Percentiles rank a stretch among this genome's conserved stretches.
phyloP scores from a whole-genome alignment of 768 basidiomycete species.

The Xerocomellus intermedius region DNA sequence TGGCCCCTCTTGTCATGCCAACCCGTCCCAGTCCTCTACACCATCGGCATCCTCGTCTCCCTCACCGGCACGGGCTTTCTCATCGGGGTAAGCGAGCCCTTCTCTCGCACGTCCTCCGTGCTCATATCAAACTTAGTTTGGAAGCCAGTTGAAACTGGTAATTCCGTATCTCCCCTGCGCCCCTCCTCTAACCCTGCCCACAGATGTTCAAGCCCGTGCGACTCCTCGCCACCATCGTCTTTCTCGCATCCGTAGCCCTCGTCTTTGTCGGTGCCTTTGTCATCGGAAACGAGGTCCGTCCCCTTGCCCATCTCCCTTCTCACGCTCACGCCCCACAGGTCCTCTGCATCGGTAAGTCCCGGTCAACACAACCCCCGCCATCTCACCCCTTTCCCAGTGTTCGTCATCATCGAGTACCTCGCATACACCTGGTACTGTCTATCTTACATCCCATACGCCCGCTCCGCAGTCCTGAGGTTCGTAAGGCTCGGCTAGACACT shows the following conservation, averaged over 20 bases:
- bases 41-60: slow-evolving; percentile 76
- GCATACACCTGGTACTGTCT: slow-evolving; percentile 89
- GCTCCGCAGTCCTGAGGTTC: slow-evolving; percentile 65
- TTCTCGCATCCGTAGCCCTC: slow-evolving; percentile 75
- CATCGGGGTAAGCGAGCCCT: slow-evolving; percentile 61
- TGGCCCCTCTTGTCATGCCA: neutral
- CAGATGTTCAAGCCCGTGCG: slow-evolving; percentile 97
- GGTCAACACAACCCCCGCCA: neutral
- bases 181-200: neutral
- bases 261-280: slow-evolving; percentile 89
- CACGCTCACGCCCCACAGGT: slow-evolving; percentile 38
- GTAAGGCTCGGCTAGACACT: slow-evolving; percentile 42
- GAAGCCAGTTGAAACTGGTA: slow-evolving; percentile 79
- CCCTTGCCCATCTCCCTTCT: neutral
- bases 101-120: neutral
- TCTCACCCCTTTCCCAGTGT: slow-evolving; percentile 47
- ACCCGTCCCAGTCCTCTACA: slow-evolving; percentile 64
- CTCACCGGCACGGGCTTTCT: slow-evolving; percentile 89
- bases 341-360: slow-evolving; percentile 58
- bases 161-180: slow-evolving; percentile 14
- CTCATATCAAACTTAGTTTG: slow-evolving; percentile 48
- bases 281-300: slow-evolving; percentile 58
- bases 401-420: slow-evolving; percentile 88
- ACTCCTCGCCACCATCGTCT: slow-evolving; percentile 73
- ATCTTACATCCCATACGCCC: slow-evolving; percentile 91